Evolutionary conservation across 2,329 filamentous ascomycete genomes (phyloP), one percentile per base, ranked within the genome.

Genomic region (Aureobasidium sp.): DNA sequence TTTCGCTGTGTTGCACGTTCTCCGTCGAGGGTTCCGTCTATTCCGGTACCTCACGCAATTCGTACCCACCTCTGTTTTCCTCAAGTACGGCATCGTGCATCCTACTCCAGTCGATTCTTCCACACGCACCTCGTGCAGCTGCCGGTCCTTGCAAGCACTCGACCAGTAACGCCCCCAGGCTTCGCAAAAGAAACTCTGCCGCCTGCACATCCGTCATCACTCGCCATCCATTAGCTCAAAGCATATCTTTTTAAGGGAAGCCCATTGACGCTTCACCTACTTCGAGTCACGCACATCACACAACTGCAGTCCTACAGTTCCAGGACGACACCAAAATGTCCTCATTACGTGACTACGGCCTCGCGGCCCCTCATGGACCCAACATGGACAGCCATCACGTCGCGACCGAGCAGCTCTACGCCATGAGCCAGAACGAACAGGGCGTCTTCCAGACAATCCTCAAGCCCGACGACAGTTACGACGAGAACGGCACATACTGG

Each of bases 401-500:
- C 42, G 76, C 75, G 9, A 77, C 76, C 13, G 68, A 69, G 49
- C 70, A 77, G 47, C 60, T 74, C 43, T 65, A 70, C 66, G 66
- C 71, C 65, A 86, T 86, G 83, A 80, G 78, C 64, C 69, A 74
- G 37, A 75, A 79, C 61, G 85, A 88, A 70, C 77, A 78, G 64
- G 78, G 77, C 43, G 81, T 86, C 67, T 95, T 96, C 77, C 81
- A 87, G 68, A 84, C 87, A 66, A 78, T 96, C 61, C 88, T 95
- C 60, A 88, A 89, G 60, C 93, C 93, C 2, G 89, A 95, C 70
- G 93, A 97, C 76, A 88, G 85, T 64, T 96, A 93, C 76, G 89
- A 88, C 60, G 75, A 81, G 60, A 84, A 92, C 21, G 93, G 93
- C 63, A 81, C 84, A 65, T 97, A 97, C 81, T 97, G 92, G 92